Base-by-base conservation (phyloP, 805 yeast species). In the Yarrowia osloensis region DNA sequence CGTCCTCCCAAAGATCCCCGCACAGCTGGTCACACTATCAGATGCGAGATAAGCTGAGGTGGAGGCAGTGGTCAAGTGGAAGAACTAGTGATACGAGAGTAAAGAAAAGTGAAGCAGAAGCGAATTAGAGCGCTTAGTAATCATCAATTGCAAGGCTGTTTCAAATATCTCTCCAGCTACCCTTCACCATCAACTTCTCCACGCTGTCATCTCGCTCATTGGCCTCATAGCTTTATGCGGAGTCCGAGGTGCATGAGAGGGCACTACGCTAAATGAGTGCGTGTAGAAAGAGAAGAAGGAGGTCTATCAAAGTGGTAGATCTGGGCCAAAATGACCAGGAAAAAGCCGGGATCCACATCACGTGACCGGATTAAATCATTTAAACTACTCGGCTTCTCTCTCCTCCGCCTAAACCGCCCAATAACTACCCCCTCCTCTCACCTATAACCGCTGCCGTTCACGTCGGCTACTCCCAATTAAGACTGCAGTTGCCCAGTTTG, bases 171-270 rank as follows among this genome's bases (percentile, higher is more conserved):
- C n/a, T n/a, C n/a, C n/a, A n/a, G n/a, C n/a, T n/a, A n/a, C n/a
- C n/a, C n/a, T n/a, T n/a, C n/a, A n/a, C n/a, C n/a, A n/a, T n/a
- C n/a, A n/a, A n/a, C n/a, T n/a, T n/a, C n/a, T n/a, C n/a, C n/a
- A n/a, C n/a, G n/a, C n/a, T n/a, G n/a, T n/a, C n/a, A n/a, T n/a
- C n/a, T n/a, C n/a, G n/a, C n/a, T n/a, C n/a, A n/a, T 49, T 49
- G 29, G 29, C 55, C 39, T 31, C 55, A 19, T 49, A 39, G 26
- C 37, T 49, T 50, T 52, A 52, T 52, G 59, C 59, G 59, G 59
- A 52, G 59, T 52, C 59, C 59, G 59, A 52, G 59, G 59, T 33
- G 59, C 59, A 52, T 52, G 59, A 33, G 39, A 52, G 29, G 59
- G 59, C 59, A 52, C 42, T 33, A 33, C 39, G 39, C 55, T 47